These are phyloP conservation scores for Annulohypoxylon maeteangense DNA, from an alignment of 495 filamentous ascomycete genomes.

Conservation along the genomic window DNA sequence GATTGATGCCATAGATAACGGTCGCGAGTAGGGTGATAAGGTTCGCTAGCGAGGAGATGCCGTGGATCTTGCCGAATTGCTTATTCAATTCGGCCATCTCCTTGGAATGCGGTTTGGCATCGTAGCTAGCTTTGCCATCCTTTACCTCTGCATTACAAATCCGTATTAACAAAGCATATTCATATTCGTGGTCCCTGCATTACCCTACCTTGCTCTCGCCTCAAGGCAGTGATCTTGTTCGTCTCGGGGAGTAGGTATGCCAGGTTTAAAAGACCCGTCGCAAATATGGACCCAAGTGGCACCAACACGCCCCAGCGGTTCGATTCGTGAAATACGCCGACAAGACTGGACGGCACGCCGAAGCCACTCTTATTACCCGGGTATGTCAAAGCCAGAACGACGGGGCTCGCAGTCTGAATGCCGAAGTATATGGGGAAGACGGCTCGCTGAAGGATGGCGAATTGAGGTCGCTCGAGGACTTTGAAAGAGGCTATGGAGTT, in stretches of 20 bases:
- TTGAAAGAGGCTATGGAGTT: slow-evolving; percentile 78
- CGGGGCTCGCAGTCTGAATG: slow-evolving; percentile 78
- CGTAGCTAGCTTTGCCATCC: slow-evolving; percentile 86
- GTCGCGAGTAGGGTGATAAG: slow-evolving; percentile 72
- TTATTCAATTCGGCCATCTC: slow-evolving; percentile 86
- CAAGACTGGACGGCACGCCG: slow-evolving; percentile 56
- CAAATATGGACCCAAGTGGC: slow-evolving; percentile 72
- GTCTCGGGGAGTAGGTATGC: slow-evolving; percentile 76
- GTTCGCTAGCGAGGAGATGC: slow-evolving; percentile 79
- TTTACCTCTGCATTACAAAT: slow-evolving; percentile 49
- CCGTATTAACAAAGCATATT: slow-evolving; percentile 27
- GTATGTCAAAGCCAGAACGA: slow-evolving; percentile 81
- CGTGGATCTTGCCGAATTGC: slow-evolving; percentile 81
- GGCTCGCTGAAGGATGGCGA: slow-evolving; percentile 77
- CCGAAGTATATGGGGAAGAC: slow-evolving; percentile 90
- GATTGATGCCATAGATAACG: slow-evolving; percentile 75
- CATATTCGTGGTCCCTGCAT: background rate
- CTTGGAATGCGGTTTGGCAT: slow-evolving; percentile 75
- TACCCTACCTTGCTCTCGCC: slow-evolving; percentile 75
- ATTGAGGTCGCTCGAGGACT: slow-evolving; percentile 80
- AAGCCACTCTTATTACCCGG: slow-evolving; percentile 60
- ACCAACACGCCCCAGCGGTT: slow-evolving; percentile 69
- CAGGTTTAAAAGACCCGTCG: slow-evolving; percentile 73
- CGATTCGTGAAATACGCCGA: slow-evolving; percentile 64
- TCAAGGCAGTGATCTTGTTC: slow-evolving; percentile 73